Percentiles rank a stretch among this genome's conserved stretches.
These are phyloP conservation scores for Trichoderma arundinaceum DNA, from an alignment of 2,329 filamentous ascomycete species.

Conservation along the genomic window DNA sequence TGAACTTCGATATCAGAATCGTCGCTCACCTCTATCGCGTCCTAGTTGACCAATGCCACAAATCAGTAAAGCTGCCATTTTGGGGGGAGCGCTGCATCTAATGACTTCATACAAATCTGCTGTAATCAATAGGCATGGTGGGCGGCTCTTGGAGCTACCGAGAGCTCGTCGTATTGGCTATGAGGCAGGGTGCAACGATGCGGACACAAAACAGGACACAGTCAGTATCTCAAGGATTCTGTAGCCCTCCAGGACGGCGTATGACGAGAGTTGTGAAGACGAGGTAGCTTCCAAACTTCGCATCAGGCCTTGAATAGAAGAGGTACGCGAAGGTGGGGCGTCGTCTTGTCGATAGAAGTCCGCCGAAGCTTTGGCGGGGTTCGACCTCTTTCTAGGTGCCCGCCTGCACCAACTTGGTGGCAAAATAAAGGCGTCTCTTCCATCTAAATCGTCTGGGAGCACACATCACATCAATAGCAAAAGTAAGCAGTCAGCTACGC, in stretches of 20 bases:
- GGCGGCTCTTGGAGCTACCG: slow-evolving; percentile 23
- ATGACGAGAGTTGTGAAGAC: not conserved
- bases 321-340: slow-evolving; percentile 27
- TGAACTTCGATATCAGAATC: slow-evolving; percentile 98
- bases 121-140: slow-evolving; percentile 63
- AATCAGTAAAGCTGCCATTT: slow-evolving; percentile 7
- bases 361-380: slow-evolving; percentile 30
- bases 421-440: no score
- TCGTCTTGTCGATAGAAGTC: slow-evolving; percentile 16
- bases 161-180: slow-evolving; percentile 4
- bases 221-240: not conserved
- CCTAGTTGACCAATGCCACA: slow-evolving; percentile 52
- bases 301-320: not conserved
- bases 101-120: slow-evolving; percentile 65
- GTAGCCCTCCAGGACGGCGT: no score
- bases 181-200: not conserved
- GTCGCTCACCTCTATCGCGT: slow-evolving; percentile 94
- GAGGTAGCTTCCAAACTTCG: slow-evolving; percentile 10
- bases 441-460: no score
- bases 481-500: not conserved
- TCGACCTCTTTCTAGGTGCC: not conserved
- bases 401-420: not conserved
- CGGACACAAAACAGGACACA: not conserved
- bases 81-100: not conserved
- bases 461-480: not conserved